These are phyloP conservation scores for Endoconidiophora laricicola DNA, from an alignment of 2,329 filamentous ascomycete genomes.

Conservation along the genomic window DNA sequence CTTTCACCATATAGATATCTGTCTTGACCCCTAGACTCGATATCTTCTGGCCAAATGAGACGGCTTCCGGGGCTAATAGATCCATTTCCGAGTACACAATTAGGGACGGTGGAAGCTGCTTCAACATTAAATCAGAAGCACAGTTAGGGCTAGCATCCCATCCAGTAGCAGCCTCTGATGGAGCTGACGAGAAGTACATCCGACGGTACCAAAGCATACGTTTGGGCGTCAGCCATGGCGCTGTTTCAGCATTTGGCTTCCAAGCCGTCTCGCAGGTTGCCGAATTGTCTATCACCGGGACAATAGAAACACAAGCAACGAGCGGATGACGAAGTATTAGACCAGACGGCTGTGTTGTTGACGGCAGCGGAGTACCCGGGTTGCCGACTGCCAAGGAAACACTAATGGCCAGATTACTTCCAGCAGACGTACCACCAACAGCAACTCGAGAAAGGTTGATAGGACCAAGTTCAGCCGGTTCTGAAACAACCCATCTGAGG, in stretches of 20 bases:
- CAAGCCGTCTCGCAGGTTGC: conserved; percentile 16
- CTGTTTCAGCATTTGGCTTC: conserved; percentile 13
- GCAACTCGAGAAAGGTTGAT: conserved; percentile 27
- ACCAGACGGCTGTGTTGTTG: too few species aligned
- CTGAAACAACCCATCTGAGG: conserved; percentile 24
- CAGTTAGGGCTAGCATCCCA: too few species aligned
- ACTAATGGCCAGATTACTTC: conserved; percentile 30
- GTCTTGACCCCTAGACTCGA: neutral
- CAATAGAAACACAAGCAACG: conserved; percentile 14
- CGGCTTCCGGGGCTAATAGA: too few species aligned
- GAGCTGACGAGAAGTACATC: conserved; percentile 17
- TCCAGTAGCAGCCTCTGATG: too few species aligned
- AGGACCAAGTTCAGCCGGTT: conserved; percentile 24
- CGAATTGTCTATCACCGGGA: conserved; percentile 22
- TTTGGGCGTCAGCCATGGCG: conserved; percentile 20
- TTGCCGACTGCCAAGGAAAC: conserved; percentile 16
- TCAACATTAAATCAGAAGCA: too few species aligned
- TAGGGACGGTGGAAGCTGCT: too few species aligned
- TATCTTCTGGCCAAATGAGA: too few species aligned
- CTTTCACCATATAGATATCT: neutral
- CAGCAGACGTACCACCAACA: conserved; percentile 33
- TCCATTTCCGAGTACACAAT: too few species aligned
- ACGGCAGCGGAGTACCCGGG: neutral
- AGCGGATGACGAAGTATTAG: too few species aligned
- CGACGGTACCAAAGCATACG: conserved; percentile 23